Conservation (phyloP, 169 alveolate species). For the Eimeria acervulina region DNA sequence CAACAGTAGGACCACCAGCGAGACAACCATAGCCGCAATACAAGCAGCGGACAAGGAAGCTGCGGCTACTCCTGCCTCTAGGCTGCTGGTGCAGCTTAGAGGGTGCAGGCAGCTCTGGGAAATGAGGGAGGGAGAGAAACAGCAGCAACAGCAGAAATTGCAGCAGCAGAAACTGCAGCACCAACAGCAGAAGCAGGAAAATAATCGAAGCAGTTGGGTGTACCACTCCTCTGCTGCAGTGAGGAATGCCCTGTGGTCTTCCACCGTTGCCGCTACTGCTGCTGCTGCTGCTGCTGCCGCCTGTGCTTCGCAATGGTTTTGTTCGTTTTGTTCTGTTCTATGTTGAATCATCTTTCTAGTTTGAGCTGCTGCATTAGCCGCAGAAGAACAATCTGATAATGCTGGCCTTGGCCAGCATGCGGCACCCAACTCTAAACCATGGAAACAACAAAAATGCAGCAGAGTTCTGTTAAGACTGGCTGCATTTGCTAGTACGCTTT, state of each 20-base stretch:
- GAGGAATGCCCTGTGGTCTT: not conserved
- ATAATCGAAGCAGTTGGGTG: not conserved
- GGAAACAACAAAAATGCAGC: not conserved
- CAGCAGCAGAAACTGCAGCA: not conserved
- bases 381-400: not conserved
- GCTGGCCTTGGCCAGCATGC: not conserved
- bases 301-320: not conserved
- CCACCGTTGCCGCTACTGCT: not conserved
- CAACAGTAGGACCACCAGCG: too few relatives aligned
- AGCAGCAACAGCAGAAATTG: not conserved
- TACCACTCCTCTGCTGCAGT: not conserved
- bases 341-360: not conserved
- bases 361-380: not conserved
- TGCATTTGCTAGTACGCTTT: not conserved
- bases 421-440: not conserved
- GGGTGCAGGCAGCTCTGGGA: too few relatives aligned
- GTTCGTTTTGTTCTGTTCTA: not conserved
- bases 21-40: too few relatives aligned
- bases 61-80: too few relatives aligned
- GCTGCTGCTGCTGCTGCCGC: not conserved
- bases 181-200: not conserved
- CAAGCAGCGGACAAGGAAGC: too few relatives aligned
- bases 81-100: too few relatives aligned
- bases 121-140: too few relatives aligned
- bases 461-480: not conserved